Conservation (phyloP, 2,329 filamentous ascomycete species). For the Microsporum canis region DNA sequence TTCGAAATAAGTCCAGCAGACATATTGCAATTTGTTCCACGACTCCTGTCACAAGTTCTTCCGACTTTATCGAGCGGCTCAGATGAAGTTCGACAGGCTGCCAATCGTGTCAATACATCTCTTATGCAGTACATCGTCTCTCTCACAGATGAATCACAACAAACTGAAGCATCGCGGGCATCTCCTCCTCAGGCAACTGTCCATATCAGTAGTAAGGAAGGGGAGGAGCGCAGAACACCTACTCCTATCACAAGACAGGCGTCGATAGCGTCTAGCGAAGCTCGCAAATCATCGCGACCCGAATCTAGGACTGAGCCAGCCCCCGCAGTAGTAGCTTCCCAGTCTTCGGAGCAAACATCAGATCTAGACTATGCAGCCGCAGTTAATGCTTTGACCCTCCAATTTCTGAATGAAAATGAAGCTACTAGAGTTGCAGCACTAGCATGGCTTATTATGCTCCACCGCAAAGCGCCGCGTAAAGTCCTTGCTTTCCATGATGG, state of each 20-base stretch:
- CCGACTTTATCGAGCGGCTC: slow-evolving; percentile 89
- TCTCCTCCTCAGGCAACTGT: slow-evolving; percentile 31
- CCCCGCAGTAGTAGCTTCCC: slow-evolving; percentile 34
- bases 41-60: slow-evolving; percentile 79
- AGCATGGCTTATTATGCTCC: slow-evolving; percentile 95
- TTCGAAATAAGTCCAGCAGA: slow-evolving; percentile 96
- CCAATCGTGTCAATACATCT: slow-evolving; percentile 77
- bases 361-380: slow-evolving; percentile 95
- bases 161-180: slow-evolving; percentile 30
- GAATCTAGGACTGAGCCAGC: slow-evolving; percentile 28
- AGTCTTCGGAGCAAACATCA: slow-evolving; percentile 37
- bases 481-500: slow-evolving; percentile 93
- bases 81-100: slow-evolving; percentile 78
- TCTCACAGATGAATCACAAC: slow-evolving; percentile 57
- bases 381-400: slow-evolving; percentile 80
- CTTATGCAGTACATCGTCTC: slow-evolving; percentile 92
- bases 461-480: slow-evolving; percentile 85
- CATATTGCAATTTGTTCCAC: slow-evolving; percentile 86
- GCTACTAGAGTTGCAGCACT: slow-evolving; percentile 86
- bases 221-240: slow-evolving; percentile 33
- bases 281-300: slow-evolving; percentile 22
- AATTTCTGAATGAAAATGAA: slow-evolving; percentile 95
- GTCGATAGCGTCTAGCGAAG: slow-evolving; percentile 22
- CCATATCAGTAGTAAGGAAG: slow-evolving; percentile 26
- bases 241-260: slow-evolving; percentile 23